Conservation (phyloP, 2,329 filamentous ascomycete species). For the Colletotrichum eremochloae region DNA sequence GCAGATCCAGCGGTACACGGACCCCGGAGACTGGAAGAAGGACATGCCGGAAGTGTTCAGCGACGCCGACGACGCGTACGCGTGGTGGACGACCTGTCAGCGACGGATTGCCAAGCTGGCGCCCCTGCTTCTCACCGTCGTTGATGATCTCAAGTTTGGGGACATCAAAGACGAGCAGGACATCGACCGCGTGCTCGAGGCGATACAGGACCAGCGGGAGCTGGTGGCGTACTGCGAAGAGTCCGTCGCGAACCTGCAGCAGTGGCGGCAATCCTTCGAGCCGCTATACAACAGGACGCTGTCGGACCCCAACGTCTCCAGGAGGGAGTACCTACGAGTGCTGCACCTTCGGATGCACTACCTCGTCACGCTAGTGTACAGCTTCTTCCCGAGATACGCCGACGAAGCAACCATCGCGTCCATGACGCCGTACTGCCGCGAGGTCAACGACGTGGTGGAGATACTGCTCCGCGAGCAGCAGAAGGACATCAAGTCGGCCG, state of each 20-base stretch:
- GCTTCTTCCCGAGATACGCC: conserved; percentile 54
- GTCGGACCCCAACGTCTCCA: conserved; percentile 46
- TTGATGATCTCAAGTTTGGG: conserved; percentile 38
- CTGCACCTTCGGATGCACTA: conserved; percentile 58
- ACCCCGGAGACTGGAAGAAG: conserved; percentile 43
- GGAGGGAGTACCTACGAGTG: conserved; percentile 46
- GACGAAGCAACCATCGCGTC: conserved; percentile 52
- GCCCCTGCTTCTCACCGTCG: conserved; percentile 25
- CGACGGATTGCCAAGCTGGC: conserved; percentile 51
- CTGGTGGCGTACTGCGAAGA: conserved; percentile 30
- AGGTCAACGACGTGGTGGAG: conserved; percentile 56
- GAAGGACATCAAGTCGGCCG: conserved; percentile 32
- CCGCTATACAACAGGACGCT: conserved; percentile 52
- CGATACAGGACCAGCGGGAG: conserved; percentile 29
- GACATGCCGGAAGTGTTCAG: conserved; percentile 51
- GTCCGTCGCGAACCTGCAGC: conserved; percentile 46
- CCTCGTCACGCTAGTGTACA: conserved; percentile 56
- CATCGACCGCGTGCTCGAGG: conserved; percentile 17
- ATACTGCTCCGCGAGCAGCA: conserved; percentile 51
- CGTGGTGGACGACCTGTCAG: conserved; percentile 56
- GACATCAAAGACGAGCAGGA: conserved; percentile 31
- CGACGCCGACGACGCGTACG: conserved; percentile 52
- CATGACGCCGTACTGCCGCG: conserved; percentile 58
- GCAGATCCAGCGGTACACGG: conserved; percentile 37
- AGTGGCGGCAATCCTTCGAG: conserved; percentile 56